A percentile compares a stretch with the other conserved stretches of the same genome.
Conservation (phyloP, 2,329 filamentous ascomycete species). For the Pyricularia pennisetigena region DNA sequence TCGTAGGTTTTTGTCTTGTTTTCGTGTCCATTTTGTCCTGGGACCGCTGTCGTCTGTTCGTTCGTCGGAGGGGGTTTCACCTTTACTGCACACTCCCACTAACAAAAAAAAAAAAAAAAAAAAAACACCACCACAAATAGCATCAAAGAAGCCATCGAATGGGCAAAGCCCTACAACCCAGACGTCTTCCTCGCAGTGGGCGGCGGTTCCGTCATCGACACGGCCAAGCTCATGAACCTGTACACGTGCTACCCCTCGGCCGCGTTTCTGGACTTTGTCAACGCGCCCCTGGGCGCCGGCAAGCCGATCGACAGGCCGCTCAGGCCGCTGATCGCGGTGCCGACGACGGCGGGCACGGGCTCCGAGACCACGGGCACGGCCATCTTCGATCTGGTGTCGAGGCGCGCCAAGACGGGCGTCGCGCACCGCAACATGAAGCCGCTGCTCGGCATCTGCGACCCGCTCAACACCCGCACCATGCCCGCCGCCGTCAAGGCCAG, state of each 20-base stretch:
- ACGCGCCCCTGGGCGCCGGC: slow-evolving; percentile 83
- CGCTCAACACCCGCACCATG: slow-evolving; percentile 93
- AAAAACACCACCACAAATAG: slow-evolving; percentile 36
- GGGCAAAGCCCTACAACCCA: slow-evolving; percentile 67
- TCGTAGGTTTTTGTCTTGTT: slow-evolving; percentile 47
- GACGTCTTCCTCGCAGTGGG: slow-evolving; percentile 92
- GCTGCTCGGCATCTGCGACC: slow-evolving; percentile 76
- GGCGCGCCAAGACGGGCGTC: slow-evolving; percentile 89
- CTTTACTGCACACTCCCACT: too few species aligned
- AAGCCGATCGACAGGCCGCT: slow-evolving; percentile 61
- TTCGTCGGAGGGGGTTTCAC: too few species aligned
- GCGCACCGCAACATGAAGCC: slow-evolving; percentile 94
- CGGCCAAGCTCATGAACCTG: slow-evolving; percentile 96
- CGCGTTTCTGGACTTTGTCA: slow-evolving; percentile 95
- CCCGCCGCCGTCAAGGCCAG: slow-evolving; percentile 85
- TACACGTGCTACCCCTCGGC: slow-evolving; percentile 87
- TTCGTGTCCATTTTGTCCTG: not conserved
- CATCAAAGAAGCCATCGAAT: slow-evolving; percentile 81
- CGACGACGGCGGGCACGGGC: slow-evolving; percentile 78
- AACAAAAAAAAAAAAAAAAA: too few species aligned
- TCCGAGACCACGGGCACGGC: slow-evolving; percentile 96
- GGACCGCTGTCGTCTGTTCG: too few species aligned
- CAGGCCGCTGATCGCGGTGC: slow-evolving; percentile 70
- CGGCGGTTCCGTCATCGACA: slow-evolving; percentile 92
- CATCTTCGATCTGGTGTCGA: slow-evolving; percentile 89